Evolutionary conservation across 2,329 filamentous ascomycete genomes (phyloP), one percentile per base, ranked within the genome.

Genomic region (Talaromyces verruculosus): DNA sequence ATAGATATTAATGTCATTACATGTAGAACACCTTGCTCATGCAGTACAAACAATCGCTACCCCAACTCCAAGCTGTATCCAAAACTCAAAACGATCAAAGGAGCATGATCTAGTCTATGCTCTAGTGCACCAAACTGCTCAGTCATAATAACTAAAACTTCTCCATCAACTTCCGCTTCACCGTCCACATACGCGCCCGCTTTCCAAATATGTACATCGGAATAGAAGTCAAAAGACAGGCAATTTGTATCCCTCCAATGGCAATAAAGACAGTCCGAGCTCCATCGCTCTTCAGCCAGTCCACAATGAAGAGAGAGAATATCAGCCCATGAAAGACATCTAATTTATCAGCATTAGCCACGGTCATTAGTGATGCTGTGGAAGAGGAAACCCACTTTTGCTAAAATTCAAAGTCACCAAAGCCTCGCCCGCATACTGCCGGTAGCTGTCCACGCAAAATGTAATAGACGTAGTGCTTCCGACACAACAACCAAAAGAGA

Each of bases 131-230:
- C 45, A 35, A 11, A 35, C 17, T 19, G 28, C 25, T 55, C 53
- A 47, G 25, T 15, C 7, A 55, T 45, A 13, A 10, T 41, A 10
- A 47, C 72, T 70, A 88, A 68, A 87, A 90, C 74, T 88, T 91
- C 84, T 96, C 92, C 90, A 96, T 93, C 69, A 96, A 81, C 70
- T 91, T 92, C 84, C 85, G 91, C 68, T 91, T 83, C 11, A 93
- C 91, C 0, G 93, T 98, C 94, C 93, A 97, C 92, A 97, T 96
- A 19, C 94, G 84, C 17, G 90, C 88, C 65, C 93, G 82, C 83
- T 98, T 98, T 19, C 94, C 94, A 73, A 88, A 97, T 22, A 98
- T 91, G 76, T 95, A 98, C 90, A 98, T 92, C 0, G 94, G 94
- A 64, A 97, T 89, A 0, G 92, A 91, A 63, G 84, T 87, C 2